These are phyloP conservation scores for Ehretia macrophylla DNA, from an alignment of 257 asterid species.

Conservation along the genomic window DNA sequence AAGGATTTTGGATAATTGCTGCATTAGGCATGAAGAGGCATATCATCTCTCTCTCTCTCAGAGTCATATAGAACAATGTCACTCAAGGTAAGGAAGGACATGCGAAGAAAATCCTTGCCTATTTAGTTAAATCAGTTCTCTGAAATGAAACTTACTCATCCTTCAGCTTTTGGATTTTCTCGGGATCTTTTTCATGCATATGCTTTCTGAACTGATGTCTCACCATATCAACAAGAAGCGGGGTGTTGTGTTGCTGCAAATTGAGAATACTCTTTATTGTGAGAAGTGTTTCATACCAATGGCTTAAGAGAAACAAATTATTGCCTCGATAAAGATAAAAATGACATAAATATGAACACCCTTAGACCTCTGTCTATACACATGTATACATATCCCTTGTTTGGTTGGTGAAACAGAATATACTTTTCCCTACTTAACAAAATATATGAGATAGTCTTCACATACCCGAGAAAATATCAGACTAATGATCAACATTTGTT, in stretches of 20 bases:
- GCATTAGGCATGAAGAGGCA: too few relatives aligned
- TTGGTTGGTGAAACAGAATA: not conserved
- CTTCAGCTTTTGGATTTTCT: conserved; percentile 73
- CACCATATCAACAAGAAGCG: conserved; percentile 68
- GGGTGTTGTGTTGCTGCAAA: conserved; percentile 78
- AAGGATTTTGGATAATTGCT: not conserved
- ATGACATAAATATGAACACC: not conserved
- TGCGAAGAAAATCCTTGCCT: too few relatives aligned
- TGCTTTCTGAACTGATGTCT: conserved; percentile 78
- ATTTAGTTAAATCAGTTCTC: too few relatives aligned
- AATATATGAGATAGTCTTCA: not conserved
- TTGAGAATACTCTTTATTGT: conserved; percentile 8
- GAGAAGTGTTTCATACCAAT: conserved; percentile 5
- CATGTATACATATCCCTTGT: not conserved
- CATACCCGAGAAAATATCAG: not conserved
- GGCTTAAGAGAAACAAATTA: not conserved
- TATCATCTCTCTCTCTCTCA: too few relatives aligned
- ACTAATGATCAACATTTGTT: too few relatives aligned
- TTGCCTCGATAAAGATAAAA: too few relatives aligned
- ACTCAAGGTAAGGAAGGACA: too few relatives aligned
- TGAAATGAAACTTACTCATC: conserved; percentile 59
- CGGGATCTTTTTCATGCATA: conserved; percentile 91
- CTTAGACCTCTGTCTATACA: too few relatives aligned
- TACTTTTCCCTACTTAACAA: not conserved
- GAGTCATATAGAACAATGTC: too few relatives aligned